phyloP scores from a whole-genome alignment of 2,329 filamentous ascomycete genomes.

The Camillea tinctor region DNA sequence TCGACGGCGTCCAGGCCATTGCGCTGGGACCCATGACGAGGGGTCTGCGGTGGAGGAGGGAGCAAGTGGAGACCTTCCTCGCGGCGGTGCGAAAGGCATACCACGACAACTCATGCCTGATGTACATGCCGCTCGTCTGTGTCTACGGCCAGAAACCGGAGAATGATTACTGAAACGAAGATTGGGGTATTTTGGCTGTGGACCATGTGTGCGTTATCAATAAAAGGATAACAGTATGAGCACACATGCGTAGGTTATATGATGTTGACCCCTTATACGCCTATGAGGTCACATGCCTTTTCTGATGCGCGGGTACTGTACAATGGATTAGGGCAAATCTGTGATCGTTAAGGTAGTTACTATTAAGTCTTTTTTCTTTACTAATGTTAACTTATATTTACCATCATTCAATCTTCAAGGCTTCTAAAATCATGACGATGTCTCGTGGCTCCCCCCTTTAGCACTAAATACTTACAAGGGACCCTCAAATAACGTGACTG shows the following conservation, averaged over 20 bases:
- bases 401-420: background rate
- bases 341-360: background rate
- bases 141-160: conserved; percentile 53
- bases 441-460: too few relatives aligned
- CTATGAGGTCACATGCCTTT: background rate
- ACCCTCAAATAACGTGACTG: too few relatives aligned
- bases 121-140: conserved; percentile 57
- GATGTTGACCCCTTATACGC: background rate
- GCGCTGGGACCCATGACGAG: conserved; percentile 52
- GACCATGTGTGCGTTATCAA: background rate
- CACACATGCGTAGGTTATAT: background rate
- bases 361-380: background rate
- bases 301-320: background rate
- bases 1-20: conserved; percentile 51
- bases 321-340: background rate
- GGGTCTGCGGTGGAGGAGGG: conserved; percentile 46
- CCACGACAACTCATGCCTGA: conserved; percentile 42
- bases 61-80: conserved; percentile 49
- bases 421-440: background rate
- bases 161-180: background rate
- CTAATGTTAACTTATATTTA: background rate
- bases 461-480: too few relatives aligned
- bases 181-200: background rate
- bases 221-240: background rate
- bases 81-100: conserved; percentile 49